Evolutionary conservation across 2,329 filamentous ascomycete genomes (phyloP), one percentile per base, ranked within the genome.

Genomic region (Microdochium nivale): DNA sequence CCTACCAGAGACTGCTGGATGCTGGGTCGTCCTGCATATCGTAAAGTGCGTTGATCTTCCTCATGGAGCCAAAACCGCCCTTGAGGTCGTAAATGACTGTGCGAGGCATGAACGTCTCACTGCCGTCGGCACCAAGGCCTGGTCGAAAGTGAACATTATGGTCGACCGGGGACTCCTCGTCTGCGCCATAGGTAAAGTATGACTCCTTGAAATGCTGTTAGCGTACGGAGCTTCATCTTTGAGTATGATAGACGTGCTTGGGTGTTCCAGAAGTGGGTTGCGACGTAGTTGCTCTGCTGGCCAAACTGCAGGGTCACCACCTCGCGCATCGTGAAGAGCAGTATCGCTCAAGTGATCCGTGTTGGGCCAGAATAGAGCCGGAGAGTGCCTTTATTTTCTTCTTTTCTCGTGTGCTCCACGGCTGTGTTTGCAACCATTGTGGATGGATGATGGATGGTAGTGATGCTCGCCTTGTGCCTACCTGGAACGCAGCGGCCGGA

Each of bases 221-320:
- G 62, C 59, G 49, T 46, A 8, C 24, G 14, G 46, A 21, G 24
- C 25, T 21, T 25, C 13, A 3, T 23, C 46, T 11, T 1, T 24
- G 24, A 35, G 30, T 37, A 23, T 14, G 25, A 7, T 2, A 14
- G 25, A 25, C 64, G 56, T 62, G 89, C 88, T 76, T 96, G 92
- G 5, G 88, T 78, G 62, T 99, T 99, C 94, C 94, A 99, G 68
- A 96, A 99, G 72, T 99, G 94, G 0, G 91, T 95, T 27, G 87
- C 91, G 23, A 95, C 74, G 63, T 96, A 95, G 68, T 99, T 99
- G 67, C 88, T 91, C 65, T 88, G 84, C 66, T 95, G 87, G 44
- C 94, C 94, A 54, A 97, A 83, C 75, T 99, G 94, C 47, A 99
- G 75, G 0, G 92, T 96, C 55, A 99, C 77, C 55, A 97, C 90